Conservation (phyloP, 2,329 filamentous ascomycete genomes). For the Clarireedia monteithiana region DNA sequence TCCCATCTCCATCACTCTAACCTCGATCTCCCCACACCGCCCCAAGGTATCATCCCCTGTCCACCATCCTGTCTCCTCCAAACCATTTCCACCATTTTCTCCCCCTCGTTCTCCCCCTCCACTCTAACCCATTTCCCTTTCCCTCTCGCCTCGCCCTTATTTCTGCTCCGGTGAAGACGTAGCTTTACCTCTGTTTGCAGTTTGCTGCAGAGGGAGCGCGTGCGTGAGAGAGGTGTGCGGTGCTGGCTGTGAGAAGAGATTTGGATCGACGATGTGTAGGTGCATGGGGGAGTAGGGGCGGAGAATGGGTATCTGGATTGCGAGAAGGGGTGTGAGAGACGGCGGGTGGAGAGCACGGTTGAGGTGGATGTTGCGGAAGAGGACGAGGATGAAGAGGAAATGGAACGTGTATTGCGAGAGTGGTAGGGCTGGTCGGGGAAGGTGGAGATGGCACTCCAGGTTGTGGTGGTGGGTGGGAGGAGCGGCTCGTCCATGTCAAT, state of each 20-base stretch:
- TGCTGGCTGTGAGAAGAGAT: not conserved
- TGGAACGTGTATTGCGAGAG: not conserved
- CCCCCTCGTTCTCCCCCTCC: conserved; percentile 3
- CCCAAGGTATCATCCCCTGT: conserved; percentile 6
- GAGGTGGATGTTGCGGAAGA: not conserved
- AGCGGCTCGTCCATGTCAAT: conserved; percentile 6
- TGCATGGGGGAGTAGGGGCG: not conserved
- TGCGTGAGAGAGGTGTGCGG: conserved; percentile 1
- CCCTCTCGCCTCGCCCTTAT: not conserved
- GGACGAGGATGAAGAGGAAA: not conserved
- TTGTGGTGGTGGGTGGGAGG: not conserved
- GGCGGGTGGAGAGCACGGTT: not conserved
- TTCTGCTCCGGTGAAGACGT: not conserved
- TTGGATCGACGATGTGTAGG: not conserved
- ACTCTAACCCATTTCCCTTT: conserved; percentile 5
- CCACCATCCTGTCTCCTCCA: conserved; percentile 7
- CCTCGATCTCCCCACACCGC: conserved; percentile 4
- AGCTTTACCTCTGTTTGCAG: conserved; percentile 1
- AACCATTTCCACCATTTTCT: conserved; percentile 3
- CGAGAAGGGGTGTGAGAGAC: not conserved
- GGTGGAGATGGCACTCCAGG: not conserved
- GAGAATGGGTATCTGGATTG: not conserved
- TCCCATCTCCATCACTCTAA: not conserved
- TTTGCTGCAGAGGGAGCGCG: conserved; percentile 2
- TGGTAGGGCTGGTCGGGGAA: not conserved